These are phyloP conservation scores for Citrus trifoliata DNA, from an alignment of 345 rosid genomes.

Conservation along the genomic window DNA sequence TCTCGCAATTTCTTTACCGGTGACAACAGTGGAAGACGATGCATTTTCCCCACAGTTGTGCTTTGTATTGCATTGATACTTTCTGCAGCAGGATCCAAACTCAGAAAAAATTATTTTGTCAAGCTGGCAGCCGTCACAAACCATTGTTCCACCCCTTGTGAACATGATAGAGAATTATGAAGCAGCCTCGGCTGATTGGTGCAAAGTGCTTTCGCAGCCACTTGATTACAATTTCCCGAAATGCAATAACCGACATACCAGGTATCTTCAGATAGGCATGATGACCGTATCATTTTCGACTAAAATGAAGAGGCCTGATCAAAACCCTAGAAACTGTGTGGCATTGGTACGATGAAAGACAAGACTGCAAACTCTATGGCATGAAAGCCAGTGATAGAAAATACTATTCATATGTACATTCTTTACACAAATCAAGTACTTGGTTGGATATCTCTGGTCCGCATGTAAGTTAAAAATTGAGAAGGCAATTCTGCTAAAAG, in stretches of 20 bases:
- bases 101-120: background rate
- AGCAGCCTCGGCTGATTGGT: background rate
- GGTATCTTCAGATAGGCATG: background rate
- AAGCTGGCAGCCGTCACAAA: background rate
- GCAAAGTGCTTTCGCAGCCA: background rate
- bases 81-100: background rate
- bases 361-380: slow-evolving; percentile 9
- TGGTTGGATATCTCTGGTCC: slow-evolving; percentile 65
- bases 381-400: slow-evolving; percentile 8
- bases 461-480: slow-evolving; percentile 80
- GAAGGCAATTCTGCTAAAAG: slow-evolving; percentile 86
- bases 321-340: background rate
- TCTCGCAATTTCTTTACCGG: background rate
- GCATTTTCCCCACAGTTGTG: background rate
- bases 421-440: slow-evolving; percentile 25
- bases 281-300: background rate
- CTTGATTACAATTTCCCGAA: background rate
- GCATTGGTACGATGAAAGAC: slow-evolving; percentile 7
- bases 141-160: background rate
- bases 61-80: background rate
- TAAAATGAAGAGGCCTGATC: background rate
- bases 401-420: slow-evolving; percentile 24
- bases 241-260: background rate
- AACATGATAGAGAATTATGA: background rate
- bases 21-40: background rate